Evolutionary conservation across 495 filamentous ascomycete genomes (phyloP).

Genomic region (Penicillium maclennaniae): DNA sequence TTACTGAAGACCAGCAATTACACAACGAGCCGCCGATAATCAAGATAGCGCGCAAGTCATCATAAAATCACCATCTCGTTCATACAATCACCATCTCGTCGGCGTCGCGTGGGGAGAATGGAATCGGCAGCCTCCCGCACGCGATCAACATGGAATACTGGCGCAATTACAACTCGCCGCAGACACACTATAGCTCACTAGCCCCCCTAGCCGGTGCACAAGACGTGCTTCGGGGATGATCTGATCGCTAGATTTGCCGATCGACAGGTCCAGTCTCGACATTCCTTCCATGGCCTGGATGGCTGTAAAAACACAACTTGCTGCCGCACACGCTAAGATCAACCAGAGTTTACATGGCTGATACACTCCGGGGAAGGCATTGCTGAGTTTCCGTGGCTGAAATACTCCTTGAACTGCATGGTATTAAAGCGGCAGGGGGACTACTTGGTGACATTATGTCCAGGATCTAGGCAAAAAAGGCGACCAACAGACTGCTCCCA

Average conservation of each 20-base stretch:
- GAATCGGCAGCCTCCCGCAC: no score
- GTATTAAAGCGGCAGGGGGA: constrained; percentile 7
- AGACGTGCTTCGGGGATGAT: not conserved
- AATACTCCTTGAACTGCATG: not conserved
- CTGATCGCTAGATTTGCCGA: constrained; percentile 3
- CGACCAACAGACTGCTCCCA: no score
- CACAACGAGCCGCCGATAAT: no score
- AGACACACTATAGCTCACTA: not conserved
- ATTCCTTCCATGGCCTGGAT: not conserved
- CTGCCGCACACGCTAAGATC: not conserved
- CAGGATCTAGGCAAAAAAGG: not conserved
- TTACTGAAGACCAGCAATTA: no score
- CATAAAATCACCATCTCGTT: no score
- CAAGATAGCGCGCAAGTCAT: no score
- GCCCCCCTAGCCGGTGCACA: not conserved
- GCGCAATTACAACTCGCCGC: no score
- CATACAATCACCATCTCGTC: no score
- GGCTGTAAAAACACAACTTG: not conserved
- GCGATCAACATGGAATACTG: no score
- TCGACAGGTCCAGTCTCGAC: not conserved
- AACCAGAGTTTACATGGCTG: not conserved
- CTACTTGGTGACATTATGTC: constrained; percentile 17
- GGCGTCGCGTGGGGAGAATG: no score
- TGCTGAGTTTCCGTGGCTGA: not conserved
- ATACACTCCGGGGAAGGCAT: not conserved